phyloP scores from a whole-genome alignment of 75 land plant genomes.

The Isoetes taiwanensis region DNA sequence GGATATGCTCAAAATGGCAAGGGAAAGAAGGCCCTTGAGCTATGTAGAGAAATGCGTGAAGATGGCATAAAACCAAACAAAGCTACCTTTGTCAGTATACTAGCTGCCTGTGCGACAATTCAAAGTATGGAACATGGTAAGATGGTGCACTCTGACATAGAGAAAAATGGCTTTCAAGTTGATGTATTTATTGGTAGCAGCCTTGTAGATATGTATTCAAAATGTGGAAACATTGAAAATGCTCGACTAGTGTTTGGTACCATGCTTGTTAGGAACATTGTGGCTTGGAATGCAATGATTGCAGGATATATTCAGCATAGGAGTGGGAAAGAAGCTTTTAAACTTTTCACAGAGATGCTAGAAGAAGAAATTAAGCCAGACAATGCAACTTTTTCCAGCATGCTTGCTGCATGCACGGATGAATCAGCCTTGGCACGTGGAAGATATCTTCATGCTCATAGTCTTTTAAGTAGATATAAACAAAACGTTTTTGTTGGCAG shows the following conservation, averaged over 20 bases:
- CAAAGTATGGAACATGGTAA: neutral
- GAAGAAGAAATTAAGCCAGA: neutral
- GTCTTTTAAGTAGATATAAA: too few relatives aligned
- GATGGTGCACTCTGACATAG: too few relatives aligned
- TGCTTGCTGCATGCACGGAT: constrained; percentile 6
- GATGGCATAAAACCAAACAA: neutral
- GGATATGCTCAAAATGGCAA: neutral
- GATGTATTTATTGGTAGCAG: too few relatives aligned
- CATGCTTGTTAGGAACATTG: neutral
- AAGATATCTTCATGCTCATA: too few relatives aligned
- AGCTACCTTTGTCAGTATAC: too few relatives aligned
- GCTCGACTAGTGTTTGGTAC: neutral
- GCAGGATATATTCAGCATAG: neutral
- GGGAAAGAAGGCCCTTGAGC: neutral
- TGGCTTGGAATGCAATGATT: constrained; percentile 9
- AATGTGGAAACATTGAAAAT: constrained; percentile 1
- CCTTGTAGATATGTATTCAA: neutral
- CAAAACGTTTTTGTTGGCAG: constrained; percentile 3
- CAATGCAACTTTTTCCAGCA: neutral
- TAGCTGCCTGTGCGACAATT: too few relatives aligned
- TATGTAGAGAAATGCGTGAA: neutral
- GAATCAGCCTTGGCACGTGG: neutral
- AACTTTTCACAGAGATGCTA: constrained; percentile 1
- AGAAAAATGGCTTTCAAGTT: too few relatives aligned
- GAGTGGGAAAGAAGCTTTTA: neutral